Percentiles rank a stretch among this genome's conserved stretches.
Conservation (phyloP, 1,139 yeast species). For the Candida labiduridarum region DNA sequence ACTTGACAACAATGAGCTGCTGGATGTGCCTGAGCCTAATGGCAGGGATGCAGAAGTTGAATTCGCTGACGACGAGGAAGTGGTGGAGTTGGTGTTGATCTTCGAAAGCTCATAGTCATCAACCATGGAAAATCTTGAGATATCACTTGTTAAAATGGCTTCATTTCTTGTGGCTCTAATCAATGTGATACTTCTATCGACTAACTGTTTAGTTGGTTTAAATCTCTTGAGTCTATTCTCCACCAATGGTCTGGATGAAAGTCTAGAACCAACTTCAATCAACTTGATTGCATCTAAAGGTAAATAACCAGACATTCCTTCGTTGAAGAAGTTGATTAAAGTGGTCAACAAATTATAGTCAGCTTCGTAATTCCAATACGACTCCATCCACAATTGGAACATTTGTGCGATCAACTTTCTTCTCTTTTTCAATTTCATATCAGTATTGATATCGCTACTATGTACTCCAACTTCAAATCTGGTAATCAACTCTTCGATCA, state of each 20-base stretch:
- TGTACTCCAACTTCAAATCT: conserved; percentile 57
- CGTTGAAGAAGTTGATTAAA: conserved; percentile 75
- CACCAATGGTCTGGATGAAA: conserved; percentile 41
- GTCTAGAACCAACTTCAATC: conserved; percentile 61
- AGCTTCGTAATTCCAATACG: conserved; percentile 72
- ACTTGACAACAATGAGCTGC: conserved; percentile 39
- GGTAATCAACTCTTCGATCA: conserved; percentile 67
- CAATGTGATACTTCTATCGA: conserved; percentile 48
- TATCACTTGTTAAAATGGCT: conserved; percentile 20
- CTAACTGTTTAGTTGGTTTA: conserved; percentile 35
- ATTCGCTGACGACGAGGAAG: conserved; percentile 32
- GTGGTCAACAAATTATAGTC: conserved; percentile 69
- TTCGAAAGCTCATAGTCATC: conserved; percentile 54
- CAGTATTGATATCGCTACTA: conserved; percentile 43
- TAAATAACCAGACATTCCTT: conserved; percentile 56
- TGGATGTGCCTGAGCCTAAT: conserved; percentile 42
- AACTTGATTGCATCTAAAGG: conserved; percentile 67
- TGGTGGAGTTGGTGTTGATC: conserved; percentile 47
- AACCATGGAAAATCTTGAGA: conserved; percentile 45
- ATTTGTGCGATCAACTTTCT: conserved; percentile 67
- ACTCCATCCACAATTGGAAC: conserved; percentile 83
- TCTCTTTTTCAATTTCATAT: conserved; percentile 60
- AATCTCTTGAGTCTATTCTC: conserved; percentile 23
- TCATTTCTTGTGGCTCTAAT: conserved; percentile 30
- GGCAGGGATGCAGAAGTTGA: conserved; percentile 48